These are phyloP conservation scores for Mycena indigotica DNA, from an alignment of 768 basidiomycete genomes.

Conservation along the genomic window DNA sequence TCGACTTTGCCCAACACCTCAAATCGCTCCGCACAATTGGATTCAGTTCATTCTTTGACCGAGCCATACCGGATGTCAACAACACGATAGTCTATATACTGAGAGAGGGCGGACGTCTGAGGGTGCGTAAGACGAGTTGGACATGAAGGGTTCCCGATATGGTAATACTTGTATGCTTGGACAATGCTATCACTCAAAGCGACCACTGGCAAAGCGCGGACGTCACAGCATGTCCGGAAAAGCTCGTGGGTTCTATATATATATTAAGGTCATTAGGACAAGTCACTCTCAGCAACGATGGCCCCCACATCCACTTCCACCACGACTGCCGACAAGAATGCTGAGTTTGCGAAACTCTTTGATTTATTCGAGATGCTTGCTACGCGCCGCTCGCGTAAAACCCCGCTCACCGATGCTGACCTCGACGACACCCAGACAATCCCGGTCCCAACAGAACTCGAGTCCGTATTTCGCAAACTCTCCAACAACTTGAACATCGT, in stretches of 20 bases:
- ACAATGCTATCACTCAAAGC: too few species aligned
- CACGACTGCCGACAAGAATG: slow-evolving; percentile 40
- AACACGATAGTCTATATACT: slow-evolving; percentile 45
- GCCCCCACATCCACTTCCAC: slow-evolving; percentile 25
- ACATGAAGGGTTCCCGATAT: slow-evolving; percentile 16
- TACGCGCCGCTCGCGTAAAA: slow-evolving; percentile 40
- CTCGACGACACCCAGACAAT: slow-evolving; percentile 34
- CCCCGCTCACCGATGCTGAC: slow-evolving; percentile 25
- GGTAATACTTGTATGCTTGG: slow-evolving; percentile 14
- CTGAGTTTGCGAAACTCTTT: slow-evolving; percentile 57
- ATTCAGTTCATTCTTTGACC: slow-evolving; percentile 55
- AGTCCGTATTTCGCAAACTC: slow-evolving; percentile 32
- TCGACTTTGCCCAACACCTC: slow-evolving; percentile 46
- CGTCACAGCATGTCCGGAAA: too few species aligned
- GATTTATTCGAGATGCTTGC: slow-evolving; percentile 56
- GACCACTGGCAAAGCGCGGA: too few species aligned
- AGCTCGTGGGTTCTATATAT: too few species aligned
- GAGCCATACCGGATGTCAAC: slow-evolving; percentile 19
- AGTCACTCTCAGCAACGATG: slow-evolving; percentile 2
- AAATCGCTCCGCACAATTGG: slow-evolving; percentile 45
- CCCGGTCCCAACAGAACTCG: slow-evolving; percentile 33
- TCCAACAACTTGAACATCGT: slow-evolving; percentile 23
- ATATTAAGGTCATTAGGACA: too few species aligned
- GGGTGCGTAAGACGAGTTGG: slow-evolving; percentile 48
- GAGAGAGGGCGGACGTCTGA: slow-evolving; percentile 42